Base-by-base conservation (phyloP, 768 basidiomycete genomes). In the Pisolithus marmoratus region DNA sequence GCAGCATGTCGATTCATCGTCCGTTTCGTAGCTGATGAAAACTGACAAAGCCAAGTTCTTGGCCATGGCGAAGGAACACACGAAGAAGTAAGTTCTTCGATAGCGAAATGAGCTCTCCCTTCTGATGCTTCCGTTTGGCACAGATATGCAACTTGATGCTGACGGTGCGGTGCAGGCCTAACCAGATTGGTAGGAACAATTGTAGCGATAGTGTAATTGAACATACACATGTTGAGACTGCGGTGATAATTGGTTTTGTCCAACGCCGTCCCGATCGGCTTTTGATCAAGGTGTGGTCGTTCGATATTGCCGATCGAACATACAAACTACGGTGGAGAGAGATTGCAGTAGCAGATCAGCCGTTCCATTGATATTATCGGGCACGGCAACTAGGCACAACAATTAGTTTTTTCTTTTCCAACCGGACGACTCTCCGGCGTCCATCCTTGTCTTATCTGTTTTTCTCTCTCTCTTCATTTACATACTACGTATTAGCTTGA, bases 11-110 rank as follows among this genome's bases (percentile, higher is more conserved):
- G 29, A 44, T 26, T 38, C 15, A 49, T 37, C 38, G 46, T 6
- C 17, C 8, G 8, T 17, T 26, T 26, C 48, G 9, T 61, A 92
- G 89, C 67, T 83, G 47, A 63, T 93, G 57, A 91, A 90, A 78
- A 82, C 82, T 59, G 87, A 93, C 63, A 83, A 80, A 62, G 62
- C 72, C 43, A 88, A 83, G 67, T 93, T 93, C 70, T 64, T 83
- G 38, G 72, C 79, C 3, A 86, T 80, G 7, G 90, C 91, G n/a
- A 87, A 77, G 65, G 90, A 93, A 55, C 83, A 81, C 74, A 90
- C 87, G 14, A 92, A 85, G 80, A 92, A 84, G 91, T 90, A 53
- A 61, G 77, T 49, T 17, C 42, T 34, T 24, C 38, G 38, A 34
- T 37, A 19, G 37, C 37, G 37, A 43, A 34, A 38, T 49, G 24